Evolutionary conservation across 2,329 filamentous ascomycete genomes (phyloP).

Genomic region (Didymellaceae sp.): DNA sequence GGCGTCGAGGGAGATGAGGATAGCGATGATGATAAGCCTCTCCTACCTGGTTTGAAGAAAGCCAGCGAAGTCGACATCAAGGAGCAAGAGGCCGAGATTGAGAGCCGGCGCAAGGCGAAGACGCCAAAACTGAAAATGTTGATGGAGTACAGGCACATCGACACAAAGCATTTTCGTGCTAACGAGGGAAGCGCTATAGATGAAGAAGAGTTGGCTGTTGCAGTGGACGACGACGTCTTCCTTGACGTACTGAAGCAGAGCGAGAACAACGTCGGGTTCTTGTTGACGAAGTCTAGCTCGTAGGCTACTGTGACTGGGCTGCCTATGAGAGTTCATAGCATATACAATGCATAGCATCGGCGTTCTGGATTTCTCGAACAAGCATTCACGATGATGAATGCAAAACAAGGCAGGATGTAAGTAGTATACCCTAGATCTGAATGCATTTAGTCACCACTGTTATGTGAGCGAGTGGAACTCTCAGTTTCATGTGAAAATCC

Average conservation of each 20-base stretch:
- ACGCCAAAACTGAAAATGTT: constrained; percentile 57
- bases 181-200: constrained; percentile 17
- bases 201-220: constrained; percentile 39
- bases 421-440: constrained; percentile 9
- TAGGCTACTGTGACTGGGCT: not conserved
- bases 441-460: not conserved
- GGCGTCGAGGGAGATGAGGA: constrained; percentile 26
- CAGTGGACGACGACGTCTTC: constrained; percentile 60
- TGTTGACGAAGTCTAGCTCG: constrained; percentile 55
- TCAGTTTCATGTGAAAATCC: no score
- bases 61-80: constrained; percentile 56
- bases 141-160: constrained; percentile 63
- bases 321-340: not conserved
- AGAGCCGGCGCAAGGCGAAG: constrained; percentile 42
- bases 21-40: constrained; percentile 35
- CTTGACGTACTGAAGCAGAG: constrained; percentile 56
- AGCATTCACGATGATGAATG: no score
- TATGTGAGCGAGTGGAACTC: no score
- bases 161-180: constrained; percentile 43
- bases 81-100: constrained; percentile 52
- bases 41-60: constrained; percentile 39
- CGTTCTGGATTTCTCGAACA: constrained; percentile 8
- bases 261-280: constrained; percentile 54
- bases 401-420: not conserved
- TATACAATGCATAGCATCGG: constrained; percentile 10